Percentiles rank a stretch among this genome's conserved stretches.
phyloP scores from a whole-genome alignment of 2,329 filamentous ascomycete genomes.

The Phyllosticta citribraziliensis region DNA sequence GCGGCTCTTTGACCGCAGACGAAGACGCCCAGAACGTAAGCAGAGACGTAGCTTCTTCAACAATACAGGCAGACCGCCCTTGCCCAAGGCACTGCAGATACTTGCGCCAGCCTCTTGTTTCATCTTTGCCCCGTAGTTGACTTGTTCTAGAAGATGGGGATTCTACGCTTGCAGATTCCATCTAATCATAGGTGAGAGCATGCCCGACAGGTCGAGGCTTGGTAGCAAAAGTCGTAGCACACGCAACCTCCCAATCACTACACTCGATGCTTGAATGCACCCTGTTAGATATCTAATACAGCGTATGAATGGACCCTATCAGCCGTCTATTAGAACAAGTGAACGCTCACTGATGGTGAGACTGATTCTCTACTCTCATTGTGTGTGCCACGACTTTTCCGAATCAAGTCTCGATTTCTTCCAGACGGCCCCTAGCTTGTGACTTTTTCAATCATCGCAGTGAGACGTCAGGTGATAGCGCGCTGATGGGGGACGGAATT shows the following conservation, averaged over 20 bases:
- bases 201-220: too few species aligned
- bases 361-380: too few species aligned
- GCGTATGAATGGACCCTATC: too few species aligned
- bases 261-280: too few species aligned
- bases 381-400: too few species aligned
- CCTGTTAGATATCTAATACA: too few species aligned
- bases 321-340: too few species aligned
- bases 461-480: not conserved
- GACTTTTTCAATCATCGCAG: not conserved
- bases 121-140: not conserved
- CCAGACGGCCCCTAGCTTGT: not conserved
- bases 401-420: too few species aligned
- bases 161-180: not conserved
- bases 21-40: not conserved
- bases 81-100: not conserved
- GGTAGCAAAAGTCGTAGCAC: too few species aligned
- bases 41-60: not conserved
- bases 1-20: not conserved
- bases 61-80: not conserved
- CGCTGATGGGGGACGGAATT: not conserved
- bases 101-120: not conserved
- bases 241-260: too few species aligned
- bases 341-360: too few species aligned
- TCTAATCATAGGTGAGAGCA: not conserved
- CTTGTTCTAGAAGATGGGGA: not conserved